Percentiles rank a stretch among this genome's conserved stretches.
Evolutionary conservation across 352 stramenopile genomes (phyloP).

Genomic region (Globisporangium mamillatum): DNA sequence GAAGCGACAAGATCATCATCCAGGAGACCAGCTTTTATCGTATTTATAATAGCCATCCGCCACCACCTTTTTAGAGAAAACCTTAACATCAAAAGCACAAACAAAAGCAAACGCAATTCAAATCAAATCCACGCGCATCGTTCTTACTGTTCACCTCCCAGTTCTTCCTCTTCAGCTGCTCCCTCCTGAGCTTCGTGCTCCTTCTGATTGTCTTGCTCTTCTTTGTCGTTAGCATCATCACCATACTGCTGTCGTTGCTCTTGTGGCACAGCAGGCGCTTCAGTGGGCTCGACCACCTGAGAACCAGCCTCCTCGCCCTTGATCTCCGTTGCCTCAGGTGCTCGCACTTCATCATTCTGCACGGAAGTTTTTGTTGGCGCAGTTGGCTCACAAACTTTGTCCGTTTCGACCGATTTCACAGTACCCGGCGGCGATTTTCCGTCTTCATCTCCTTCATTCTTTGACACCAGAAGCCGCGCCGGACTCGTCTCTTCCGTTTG

Average conservation of each 20-base stretch:
- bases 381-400: too few species aligned
- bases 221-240: not conserved
- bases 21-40: conserved; percentile 7
- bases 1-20: not conserved
- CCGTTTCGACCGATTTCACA: not conserved
- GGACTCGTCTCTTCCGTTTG: not conserved
- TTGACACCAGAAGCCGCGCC: not conserved
- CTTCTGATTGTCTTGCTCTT: conserved; percentile 7
- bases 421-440: not conserved
- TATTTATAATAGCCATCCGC: conserved; percentile 24
- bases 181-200: conserved; percentile 8
- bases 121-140: not conserved
- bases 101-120: not conserved
- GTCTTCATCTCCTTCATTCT: not conserved
- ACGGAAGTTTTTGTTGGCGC: not conserved
- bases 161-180: not conserved
- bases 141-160: not conserved
- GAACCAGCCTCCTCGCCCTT: not conserved
- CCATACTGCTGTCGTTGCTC: not conserved
- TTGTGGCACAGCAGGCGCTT: not conserved
- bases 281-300: not conserved
- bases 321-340: conserved; percentile 17
- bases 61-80: conserved; percentile 7
- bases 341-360: conserved; percentile 5
- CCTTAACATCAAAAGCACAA: not conserved